These are phyloP conservation scores for Hygrophoropsis aurantiaca DNA, from an alignment of 768 basidiomycete species.

Conservation along the genomic window DNA sequence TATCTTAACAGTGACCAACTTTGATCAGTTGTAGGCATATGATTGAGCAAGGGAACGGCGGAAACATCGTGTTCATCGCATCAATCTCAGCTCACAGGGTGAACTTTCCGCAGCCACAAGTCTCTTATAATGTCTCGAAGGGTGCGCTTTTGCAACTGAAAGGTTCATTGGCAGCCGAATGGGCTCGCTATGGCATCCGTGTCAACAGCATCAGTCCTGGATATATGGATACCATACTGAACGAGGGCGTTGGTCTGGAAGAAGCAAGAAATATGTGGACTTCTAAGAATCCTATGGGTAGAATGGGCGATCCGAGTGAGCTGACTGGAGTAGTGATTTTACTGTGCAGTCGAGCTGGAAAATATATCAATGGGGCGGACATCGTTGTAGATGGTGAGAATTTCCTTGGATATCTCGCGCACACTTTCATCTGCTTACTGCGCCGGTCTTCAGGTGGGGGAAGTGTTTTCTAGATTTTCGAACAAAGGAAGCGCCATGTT, in stretches of 20 bases:
- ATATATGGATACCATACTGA: slow-evolving; percentile 44
- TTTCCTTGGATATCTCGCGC: too few species aligned
- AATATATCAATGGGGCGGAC: slow-evolving; percentile 44
- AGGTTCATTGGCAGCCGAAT: slow-evolving; percentile 41
- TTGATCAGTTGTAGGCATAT: slow-evolving; percentile 31
- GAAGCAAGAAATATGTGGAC: slow-evolving; percentile 36
- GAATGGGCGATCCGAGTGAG: slow-evolving; percentile 43
- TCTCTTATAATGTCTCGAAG: slow-evolving; percentile 44
- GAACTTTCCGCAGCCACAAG: slow-evolving; percentile 42
- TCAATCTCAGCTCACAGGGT: slow-evolving; percentile 43
- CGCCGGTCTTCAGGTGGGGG: slow-evolving; percentile 15
- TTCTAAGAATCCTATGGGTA: slow-evolving; percentile 40
- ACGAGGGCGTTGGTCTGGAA: slow-evolving; percentile 32
- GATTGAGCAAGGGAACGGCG: slow-evolving; percentile 40
- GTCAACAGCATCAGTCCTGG: slow-evolving; percentile 46
- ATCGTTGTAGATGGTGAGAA: slow-evolving; percentile 41
- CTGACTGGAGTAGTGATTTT: slow-evolving; percentile 38
- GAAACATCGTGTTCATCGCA: slow-evolving; percentile 41
- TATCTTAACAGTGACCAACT: neutral
- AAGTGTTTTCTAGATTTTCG: slow-evolving; percentile 15
- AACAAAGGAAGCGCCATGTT: neutral
- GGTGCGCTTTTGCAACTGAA: slow-evolving; percentile 39
- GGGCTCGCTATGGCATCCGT: slow-evolving; percentile 40
- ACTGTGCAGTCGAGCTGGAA: slow-evolving; percentile 41
- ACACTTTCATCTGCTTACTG: neutral